Evolutionary conservation across 805 yeast species (phyloP), one percentile per base, ranked within the genome.

Genomic region (Monosporozyma servazzii): DNA sequence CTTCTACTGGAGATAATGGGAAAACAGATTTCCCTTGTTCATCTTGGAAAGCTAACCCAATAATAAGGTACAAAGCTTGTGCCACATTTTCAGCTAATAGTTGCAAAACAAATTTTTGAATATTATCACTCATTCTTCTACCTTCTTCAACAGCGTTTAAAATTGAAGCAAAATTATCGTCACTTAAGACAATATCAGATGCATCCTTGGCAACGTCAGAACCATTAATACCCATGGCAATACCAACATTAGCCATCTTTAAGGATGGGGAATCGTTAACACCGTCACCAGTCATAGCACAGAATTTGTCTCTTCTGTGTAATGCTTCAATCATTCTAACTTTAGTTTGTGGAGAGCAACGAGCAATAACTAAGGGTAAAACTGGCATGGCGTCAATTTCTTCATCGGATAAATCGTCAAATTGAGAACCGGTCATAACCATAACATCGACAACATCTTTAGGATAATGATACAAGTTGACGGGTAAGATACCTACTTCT

Each of bases 231-330:
- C 89, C 93, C 93, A 90, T 89, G 11, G 96, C 84, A 59, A 91
- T 88, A 62, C 98, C 98, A 59, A 90, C 90, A 70, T 90, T 96
- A 2, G 98, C 97, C 59, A 90, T 75, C 66, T 91, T 90, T 60
- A 91, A 76, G 4, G 98, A 96, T n/a, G 98, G 98, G 0, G 98
- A 97, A 74, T 90, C 98, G 67, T 90, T 90, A 15, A 91, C 96
- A 71, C 98, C 98, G 70, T 90, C 98, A 59, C 99, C 99, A 15
- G 98, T 90, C 96, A 91, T 90, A 23, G 97, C 99, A 49, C 93
- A 98, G 55, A 91, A 82, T 67, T 91, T 95, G 48, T 96, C 96
- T 65, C 95, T 79, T 66, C 80, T 78, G 66, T 90, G 95, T 56
- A 90, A 75, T 0, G 96, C 96, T 62, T 86, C 81, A 36, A 90